These are phyloP conservation scores for Pouteria glomerata DNA, from an alignment of 148 eudicot species.

Conservation along the genomic window DNA sequence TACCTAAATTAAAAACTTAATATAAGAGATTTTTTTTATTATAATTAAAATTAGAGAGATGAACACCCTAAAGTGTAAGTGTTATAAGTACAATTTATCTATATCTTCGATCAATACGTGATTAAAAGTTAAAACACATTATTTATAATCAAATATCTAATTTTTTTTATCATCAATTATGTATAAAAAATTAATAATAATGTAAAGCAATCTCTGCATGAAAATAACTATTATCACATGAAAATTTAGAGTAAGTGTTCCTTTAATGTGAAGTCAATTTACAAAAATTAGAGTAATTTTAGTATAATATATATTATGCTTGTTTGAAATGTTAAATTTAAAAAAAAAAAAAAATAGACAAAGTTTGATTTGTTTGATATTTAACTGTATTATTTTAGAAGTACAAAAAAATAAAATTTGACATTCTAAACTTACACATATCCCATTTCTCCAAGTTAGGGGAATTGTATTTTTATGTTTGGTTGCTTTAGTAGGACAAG, in stretches of 20 bases:
- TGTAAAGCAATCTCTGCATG: no score
- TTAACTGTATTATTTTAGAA: neutral
- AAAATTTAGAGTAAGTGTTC: no score
- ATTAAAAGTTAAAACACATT: neutral
- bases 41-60: neutral
- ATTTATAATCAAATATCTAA: no score
- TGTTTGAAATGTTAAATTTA: no score
- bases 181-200: no score
- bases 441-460: no score
- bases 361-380: neutral
- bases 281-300: neutral
- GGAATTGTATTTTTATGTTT: no score
- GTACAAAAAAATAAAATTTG: neutral
- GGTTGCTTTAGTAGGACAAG: neutral
- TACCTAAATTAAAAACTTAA: no score
- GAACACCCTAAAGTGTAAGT: neutral
- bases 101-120: neutral
- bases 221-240: neutral
- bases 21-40: no score
- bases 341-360: neutral
- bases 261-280: neutral
- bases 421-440: neutral
- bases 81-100: no score
- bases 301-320: neutral
- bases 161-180: neutral